Base-by-base conservation (phyloP, 257 asterid genomes). In the Eucommia ulmoides region DNA sequence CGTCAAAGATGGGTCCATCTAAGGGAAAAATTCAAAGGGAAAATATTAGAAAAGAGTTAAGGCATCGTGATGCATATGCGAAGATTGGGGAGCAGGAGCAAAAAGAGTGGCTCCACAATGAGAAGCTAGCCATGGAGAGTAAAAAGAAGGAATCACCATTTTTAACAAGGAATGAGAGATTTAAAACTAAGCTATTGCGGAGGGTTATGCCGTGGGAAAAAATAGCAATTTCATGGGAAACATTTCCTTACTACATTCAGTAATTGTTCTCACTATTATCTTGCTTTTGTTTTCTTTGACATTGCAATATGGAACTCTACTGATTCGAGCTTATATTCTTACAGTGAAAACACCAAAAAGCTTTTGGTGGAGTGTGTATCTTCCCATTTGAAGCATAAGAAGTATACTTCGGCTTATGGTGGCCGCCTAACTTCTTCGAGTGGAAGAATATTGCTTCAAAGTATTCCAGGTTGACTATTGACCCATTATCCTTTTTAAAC, bases 131-230 rank as follows among this genome's bases (percentile, higher is more conserved):
- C 19, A 75, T 79, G 23, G 99, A 91, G 72, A 76, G 71, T 63
- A 86, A 81, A 64, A 83, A 77, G 66, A 89, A 75, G 63, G 96
- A 91, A 26, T 91, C 99, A 23, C 93, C 95, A 23, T 91, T 83
- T 74, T 56, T 83, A 53, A 63, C 84, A 23, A 77, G 78, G 48
- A 70, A 72, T 24, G 95, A 86, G 58, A 79, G 89, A 68, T 83
- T 79, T 61, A 81, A 69, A 68, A 91, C 77, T 52, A 96, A 86
- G 72, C 77, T 83, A 47, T 35, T 79, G 66, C 67, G 94, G 55
- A 73, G 94, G 77, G 55, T 91, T 65, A 86, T 84, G 61, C 96
- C 96, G 35, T 91, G 96, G 96, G 94, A 86, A 59, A 86, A 83
- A 56, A 79, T 91, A 50, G 73, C 83, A 0, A 74, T 86, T 60